Evolutionary conservation across 306 rosid species (phyloP).

Genomic region (Acacia acuminata): DNA sequence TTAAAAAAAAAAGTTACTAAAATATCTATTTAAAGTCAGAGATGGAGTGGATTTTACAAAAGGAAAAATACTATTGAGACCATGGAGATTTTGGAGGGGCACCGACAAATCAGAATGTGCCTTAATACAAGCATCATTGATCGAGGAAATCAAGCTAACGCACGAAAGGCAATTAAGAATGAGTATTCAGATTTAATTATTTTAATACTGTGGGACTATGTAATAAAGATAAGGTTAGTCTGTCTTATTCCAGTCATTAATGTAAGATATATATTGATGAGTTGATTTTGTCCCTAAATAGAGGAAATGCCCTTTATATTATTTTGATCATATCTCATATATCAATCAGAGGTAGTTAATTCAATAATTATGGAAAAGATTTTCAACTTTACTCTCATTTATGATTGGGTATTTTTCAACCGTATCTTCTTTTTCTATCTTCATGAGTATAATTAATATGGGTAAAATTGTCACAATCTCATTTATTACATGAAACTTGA

Average conservation of each 20-base stretch:
- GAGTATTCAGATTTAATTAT: background rate
- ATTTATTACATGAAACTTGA: too few species aligned
- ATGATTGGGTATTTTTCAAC: too few species aligned
- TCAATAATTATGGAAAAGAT: too few species aligned
- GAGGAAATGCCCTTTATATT: too few species aligned
- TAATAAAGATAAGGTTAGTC: background rate
- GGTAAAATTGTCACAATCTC: too few species aligned
- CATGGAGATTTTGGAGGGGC: background rate
- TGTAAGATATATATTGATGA: fast-evolving
- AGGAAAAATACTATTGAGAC: background rate
- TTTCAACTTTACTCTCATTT: too few species aligned
- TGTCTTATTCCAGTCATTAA: background rate
- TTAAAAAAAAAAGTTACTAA: background rate
- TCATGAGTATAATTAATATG: too few species aligned
- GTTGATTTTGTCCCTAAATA: too few species aligned
- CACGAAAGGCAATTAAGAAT: background rate
- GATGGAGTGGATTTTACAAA: background rate
- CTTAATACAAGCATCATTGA: background rate
- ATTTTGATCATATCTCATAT: too few species aligned
- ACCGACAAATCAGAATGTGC: background rate
- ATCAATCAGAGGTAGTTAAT: too few species aligned
- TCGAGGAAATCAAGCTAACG: background rate
- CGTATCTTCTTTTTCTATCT: too few species aligned
- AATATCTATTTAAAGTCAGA: background rate
- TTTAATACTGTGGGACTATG: too few species aligned